Evolutionary conservation across 441 rosid species (phyloP), one percentile per base, ranked within the genome.

Genomic region (Heliophila coronopifolia): DNA sequence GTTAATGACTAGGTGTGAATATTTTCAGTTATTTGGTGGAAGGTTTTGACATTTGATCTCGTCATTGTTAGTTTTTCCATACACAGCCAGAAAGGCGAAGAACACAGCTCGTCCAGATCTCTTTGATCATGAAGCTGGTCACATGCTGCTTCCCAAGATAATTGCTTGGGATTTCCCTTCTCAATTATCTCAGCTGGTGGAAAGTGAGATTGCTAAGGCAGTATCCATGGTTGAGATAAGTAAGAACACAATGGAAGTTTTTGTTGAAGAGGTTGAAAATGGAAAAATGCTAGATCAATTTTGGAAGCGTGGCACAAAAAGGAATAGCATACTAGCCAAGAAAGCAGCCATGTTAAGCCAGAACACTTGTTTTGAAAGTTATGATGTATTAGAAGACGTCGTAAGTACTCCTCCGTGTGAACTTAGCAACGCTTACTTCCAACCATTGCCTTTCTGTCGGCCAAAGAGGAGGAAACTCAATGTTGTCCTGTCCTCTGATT

Each of bases 111-210:
- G 45, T 52, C 65, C 61, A 34, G 56, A 59, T 51, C 58, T 73
- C 44, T 80, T 82, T 72, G 79, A 79, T 66, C 77, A 59, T 40
- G 82, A 80, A 31, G 77, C 69, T 69, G 73, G 73, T 30, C 87
- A 92, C 63, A 48, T 25, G 41, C 42, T 79, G 43, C 72, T 85
- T 50, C 97, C 90, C 48, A 70, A 74, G 67, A 57, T 81, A 47
- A 73, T 85, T 35, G 74, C 86, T 11, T 83, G 83, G 81, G 72
- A 32, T 57, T 79, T 80, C 57, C 95, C 94, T 53, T 92, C 95
- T 44, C 77, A 67, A 34, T 56, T 92, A 56, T 80, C 94, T 56
- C 88, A 77, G 74, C 65, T 80, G 42, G 73, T 85, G 45, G 92
- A 77, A 78, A 80, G 74, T 72, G 92, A 88, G 76, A 76, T 79